phyloP scores from a whole-genome alignment of 2,329 filamentous ascomycete genomes.

The Scorias spongiosa region DNA sequence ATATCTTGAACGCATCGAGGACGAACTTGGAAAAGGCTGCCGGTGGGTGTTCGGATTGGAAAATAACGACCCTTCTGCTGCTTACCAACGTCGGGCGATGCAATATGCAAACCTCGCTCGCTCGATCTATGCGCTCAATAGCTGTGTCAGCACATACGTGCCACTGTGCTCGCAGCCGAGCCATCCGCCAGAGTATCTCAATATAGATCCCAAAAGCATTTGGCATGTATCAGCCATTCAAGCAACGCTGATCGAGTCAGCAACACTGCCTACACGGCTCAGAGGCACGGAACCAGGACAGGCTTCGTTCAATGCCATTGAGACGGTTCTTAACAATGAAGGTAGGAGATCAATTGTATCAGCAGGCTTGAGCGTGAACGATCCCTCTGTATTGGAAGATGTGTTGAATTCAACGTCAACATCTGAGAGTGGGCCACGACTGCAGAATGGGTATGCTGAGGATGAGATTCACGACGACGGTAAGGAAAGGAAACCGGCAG shows the following conservation, averaged over 20 bases:
- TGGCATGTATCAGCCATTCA: constrained; percentile 76
- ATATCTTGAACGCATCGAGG: constrained; percentile 51
- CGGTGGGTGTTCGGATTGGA: constrained; percentile 82
- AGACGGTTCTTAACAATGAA: constrained; percentile 53
- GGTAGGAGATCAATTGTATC: constrained; percentile 70
- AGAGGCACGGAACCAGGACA: constrained; percentile 28
- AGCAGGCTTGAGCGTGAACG: constrained; percentile 49
- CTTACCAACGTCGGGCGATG: constrained; percentile 45
- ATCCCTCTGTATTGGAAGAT: constrained; percentile 18
- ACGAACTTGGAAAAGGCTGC: constrained; percentile 79
- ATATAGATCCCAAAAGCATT: constrained; percentile 44
- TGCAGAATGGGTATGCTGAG: constrained; percentile 3
- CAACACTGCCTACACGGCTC: constrained; percentile 61
- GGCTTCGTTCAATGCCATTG: constrained; percentile 46
- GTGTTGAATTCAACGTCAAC: neutral
- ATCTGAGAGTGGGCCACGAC: neutral
- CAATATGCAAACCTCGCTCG: constrained; percentile 60
- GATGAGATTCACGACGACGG: constrained; percentile 16
- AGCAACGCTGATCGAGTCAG: constrained; percentile 60
- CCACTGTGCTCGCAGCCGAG: constrained; percentile 53
- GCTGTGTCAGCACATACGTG: constrained; percentile 61
- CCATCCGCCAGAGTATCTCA: constrained; percentile 40
- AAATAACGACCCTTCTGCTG: constrained; percentile 28
- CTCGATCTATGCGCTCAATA: constrained; percentile 51
- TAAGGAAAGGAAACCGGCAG: constrained; percentile 1